These are phyloP conservation scores for Hymenoscyphus fructigenus DNA, from an alignment of 2,329 filamentous ascomycete species.

Conservation along the genomic window DNA sequence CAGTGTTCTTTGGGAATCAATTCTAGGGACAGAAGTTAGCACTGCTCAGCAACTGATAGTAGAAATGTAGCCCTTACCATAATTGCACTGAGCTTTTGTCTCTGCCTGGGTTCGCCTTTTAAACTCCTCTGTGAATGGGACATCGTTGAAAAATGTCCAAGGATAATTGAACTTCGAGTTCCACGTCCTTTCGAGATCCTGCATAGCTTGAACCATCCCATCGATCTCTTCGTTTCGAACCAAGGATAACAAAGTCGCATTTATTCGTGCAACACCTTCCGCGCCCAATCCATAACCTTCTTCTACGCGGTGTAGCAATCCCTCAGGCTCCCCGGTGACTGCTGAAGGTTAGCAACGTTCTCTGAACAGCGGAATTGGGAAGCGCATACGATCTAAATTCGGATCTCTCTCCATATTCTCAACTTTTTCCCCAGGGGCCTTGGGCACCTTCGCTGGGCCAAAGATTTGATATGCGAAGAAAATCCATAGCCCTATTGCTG, in stretches of 20 bases:
- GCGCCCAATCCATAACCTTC: conserved; percentile 77
- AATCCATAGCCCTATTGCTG: conserved; percentile 70
- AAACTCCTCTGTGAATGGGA: conserved; percentile 90
- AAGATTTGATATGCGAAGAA: conserved; percentile 79
- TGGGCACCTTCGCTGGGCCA: conserved; percentile 50
- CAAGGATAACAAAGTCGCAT: conserved; percentile 86
- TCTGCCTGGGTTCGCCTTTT: conserved; percentile 75
- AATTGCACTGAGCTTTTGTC: conserved; percentile 85
- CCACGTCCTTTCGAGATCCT: conserved; percentile 90
- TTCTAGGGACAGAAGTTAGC: conserved; percentile 49
- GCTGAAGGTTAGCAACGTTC: conserved; percentile 26
- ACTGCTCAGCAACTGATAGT: neutral
- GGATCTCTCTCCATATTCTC: conserved; percentile 75
- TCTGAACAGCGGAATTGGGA: neutral
- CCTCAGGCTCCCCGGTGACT: conserved; percentile 84
- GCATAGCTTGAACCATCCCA: conserved; percentile 84
- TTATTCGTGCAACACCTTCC: conserved; percentile 77
- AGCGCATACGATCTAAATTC: conserved; percentile 74
- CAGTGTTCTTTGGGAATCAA: conserved; percentile 93
- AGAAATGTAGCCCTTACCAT: conserved; percentile 54
- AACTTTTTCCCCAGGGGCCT: conserved; percentile 44
- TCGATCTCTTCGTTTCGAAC: conserved; percentile 89
- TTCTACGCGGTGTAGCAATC: conserved; percentile 69
- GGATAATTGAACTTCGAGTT: conserved; percentile 99
- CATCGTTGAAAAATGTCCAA: conserved; percentile 99